Conservation (phyloP, 305 asterid species). For the Petunia hybrid region DNA sequence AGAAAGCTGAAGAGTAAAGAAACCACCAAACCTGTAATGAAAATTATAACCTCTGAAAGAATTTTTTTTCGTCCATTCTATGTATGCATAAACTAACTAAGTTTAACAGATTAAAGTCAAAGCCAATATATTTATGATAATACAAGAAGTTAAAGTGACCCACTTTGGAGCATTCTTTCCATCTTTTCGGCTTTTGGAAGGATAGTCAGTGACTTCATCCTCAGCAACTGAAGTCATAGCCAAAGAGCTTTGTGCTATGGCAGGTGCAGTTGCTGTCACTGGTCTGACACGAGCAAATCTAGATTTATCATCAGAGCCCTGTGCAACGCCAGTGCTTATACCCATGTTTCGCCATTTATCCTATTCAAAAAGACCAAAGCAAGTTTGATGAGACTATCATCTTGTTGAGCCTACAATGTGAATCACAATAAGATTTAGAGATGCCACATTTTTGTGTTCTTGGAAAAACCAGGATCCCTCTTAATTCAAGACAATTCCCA, state of each 20-base stretch:
- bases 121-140: slow-evolving; percentile 23
- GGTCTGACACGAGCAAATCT: slow-evolving; percentile 36
- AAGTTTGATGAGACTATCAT: too few species aligned
- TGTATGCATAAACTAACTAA: slow-evolving; percentile 7
- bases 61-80: background rate
- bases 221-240: slow-evolving; percentile 32
- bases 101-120: background rate
- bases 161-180: slow-evolving; percentile 36
- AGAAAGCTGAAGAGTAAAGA: too few species aligned
- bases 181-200: slow-evolving; percentile 38
- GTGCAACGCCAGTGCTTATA: slow-evolving; percentile 35
- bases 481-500: too few species aligned
- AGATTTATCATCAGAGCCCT: slow-evolving; percentile 40
- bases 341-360: slow-evolving; percentile 65
- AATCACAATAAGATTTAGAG: too few species aligned
- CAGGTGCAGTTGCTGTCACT: too few species aligned
- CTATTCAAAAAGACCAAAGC: slow-evolving; percentile 43
- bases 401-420: too few species aligned
- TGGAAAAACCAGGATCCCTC: too few species aligned
- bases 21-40: too few species aligned
- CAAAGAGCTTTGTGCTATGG: too few species aligned
- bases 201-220: slow-evolving; percentile 32
- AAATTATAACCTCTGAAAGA: too few species aligned
- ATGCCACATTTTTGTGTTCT: too few species aligned
- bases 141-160: background rate